Evolutionary conservation across 2,329 filamentous ascomycete species (phyloP).

Genomic region (Colletotrichum higginsianum): DNA sequence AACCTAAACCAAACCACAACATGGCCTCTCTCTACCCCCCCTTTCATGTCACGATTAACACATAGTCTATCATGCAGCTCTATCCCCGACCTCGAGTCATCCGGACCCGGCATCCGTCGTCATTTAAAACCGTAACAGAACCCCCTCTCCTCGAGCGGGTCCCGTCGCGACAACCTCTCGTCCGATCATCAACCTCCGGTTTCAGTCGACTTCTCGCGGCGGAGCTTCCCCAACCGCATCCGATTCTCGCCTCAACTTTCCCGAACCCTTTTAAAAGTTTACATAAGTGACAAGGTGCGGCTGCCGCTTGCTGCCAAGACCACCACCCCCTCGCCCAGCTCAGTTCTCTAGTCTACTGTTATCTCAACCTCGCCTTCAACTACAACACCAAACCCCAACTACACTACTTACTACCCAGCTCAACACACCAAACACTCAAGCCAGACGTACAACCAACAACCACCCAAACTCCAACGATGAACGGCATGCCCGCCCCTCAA

Average conservation of each 20-base stretch:
- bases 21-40: neutral
- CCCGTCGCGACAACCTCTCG: neutral
- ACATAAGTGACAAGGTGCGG: neutral
- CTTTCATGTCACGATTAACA: neutral
- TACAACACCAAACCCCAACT: neutral
- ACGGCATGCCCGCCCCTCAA: neutral
- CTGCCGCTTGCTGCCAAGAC: neutral
- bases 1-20: neutral
- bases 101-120: neutral
- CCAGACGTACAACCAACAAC: too few relatives aligned
- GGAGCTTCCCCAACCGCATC: constrained; percentile 34
- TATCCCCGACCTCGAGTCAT: too few relatives aligned
- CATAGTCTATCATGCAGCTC: neutral
- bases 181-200: constrained; percentile 26
- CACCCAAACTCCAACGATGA: neutral
- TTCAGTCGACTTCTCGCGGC: constrained; percentile 16
- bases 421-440: neutral
- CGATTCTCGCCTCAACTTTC: neutral
- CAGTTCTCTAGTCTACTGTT: neutral
- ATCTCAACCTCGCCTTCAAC: neutral
- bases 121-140: too few relatives aligned
- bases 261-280: neutral
- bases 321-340: neutral
- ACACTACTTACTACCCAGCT: neutral
- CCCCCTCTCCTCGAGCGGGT: neutral